These are phyloP conservation scores for Verticillium klebahnii DNA, from an alignment of 2,329 filamentous ascomycete species.

Conservation along the genomic window DNA sequence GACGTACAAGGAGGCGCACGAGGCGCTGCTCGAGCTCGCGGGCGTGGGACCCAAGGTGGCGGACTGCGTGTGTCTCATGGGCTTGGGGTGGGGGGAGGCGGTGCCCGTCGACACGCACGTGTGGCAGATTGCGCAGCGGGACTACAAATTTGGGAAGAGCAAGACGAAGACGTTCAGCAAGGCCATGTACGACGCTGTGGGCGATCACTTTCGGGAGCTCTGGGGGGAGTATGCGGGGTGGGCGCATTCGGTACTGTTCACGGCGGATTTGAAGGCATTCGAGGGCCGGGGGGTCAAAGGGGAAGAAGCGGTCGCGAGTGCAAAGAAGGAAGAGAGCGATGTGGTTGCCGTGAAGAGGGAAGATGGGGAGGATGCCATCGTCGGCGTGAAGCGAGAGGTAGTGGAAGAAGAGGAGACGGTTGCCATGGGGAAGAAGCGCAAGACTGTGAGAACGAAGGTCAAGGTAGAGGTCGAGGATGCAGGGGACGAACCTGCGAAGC, in stretches of 20 bases:
- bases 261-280: slow-evolving; percentile 84
- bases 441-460: slow-evolving; percentile 8
- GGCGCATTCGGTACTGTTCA: slow-evolving; percentile 96
- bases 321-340: slow-evolving; percentile 16
- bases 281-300: slow-evolving; percentile 48
- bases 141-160: slow-evolving; percentile 85
- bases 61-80: slow-evolving; percentile 96
- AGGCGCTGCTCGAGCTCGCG: slow-evolving; percentile 70
- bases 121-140: slow-evolving; percentile 95
- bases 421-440: slow-evolving; percentile 11
- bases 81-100: slow-evolving; percentile 89
- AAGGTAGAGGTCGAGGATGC: slow-evolving; percentile 8
- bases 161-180: slow-evolving; percentile 85
- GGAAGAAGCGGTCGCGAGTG: slow-evolving; percentile 9
- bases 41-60: slow-evolving; percentile 96
- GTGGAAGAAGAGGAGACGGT: slow-evolving; percentile 20
- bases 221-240: slow-evolving; percentile 96
- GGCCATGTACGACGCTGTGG: slow-evolving; percentile 82
- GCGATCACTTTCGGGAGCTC: slow-evolving; percentile 79
- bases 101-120: slow-evolving; percentile 98
- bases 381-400: slow-evolving; percentile 16
- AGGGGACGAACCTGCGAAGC: slow-evolving; percentile 6
- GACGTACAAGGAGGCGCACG: slow-evolving; percentile 76
- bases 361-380: slow-evolving; percentile 16
- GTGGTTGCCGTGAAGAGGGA: slow-evolving; percentile 19